Base-by-base conservation (phyloP, 306 rosid genomes). In the Glycine latifolia region DNA sequence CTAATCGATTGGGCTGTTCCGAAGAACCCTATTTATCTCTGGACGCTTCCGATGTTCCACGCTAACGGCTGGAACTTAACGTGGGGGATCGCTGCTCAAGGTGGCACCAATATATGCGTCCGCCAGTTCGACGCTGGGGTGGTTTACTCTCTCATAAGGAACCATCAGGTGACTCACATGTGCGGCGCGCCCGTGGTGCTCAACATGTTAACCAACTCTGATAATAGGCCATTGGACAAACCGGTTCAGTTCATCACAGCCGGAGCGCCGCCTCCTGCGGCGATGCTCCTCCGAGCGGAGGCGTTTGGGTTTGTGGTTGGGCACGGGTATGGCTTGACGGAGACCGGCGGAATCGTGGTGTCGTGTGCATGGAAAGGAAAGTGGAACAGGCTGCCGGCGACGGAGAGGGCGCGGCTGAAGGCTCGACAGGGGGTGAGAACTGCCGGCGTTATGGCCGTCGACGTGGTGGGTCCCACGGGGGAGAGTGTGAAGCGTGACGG, bases 41-140 rank as follows among this genome's bases (percentile, higher is more conserved):
- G 95, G 95, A 91, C 92, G 4, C 80, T 89, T 1, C 91, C 88
- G 0, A 89, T 92, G 91, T 92, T 92, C 82, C 97, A 92, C 56
- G 87, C 91, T 43, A 92, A 91, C 43, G 97, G 95, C 3, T 92
- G 97, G 97, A 69, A 78, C 86, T 81, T 68, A 68, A 84, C 93
- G 39, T 91, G 95, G 92, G 97, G 92, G 2, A 87, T 88, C 3
- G 92, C 97, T 0, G 97, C 95, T 20, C 74, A 85, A 0, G 97
- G 97, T 0, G 97, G 90, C 9, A 91, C 91, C 13, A 92, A 86
- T 43, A 63, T 90, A 16, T 91, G 95, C 11, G 81, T 89, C 8
- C 87, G 95, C 2, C 89, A 81, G 17, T 89, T 92, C 62, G 89
- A 87, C 7, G 85, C 84, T 0, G 77, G 5, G 4, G 67, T 10